phyloP scores from a whole-genome alignment of 495 filamentous ascomycete genomes.

The Oidiodendron maius region DNA sequence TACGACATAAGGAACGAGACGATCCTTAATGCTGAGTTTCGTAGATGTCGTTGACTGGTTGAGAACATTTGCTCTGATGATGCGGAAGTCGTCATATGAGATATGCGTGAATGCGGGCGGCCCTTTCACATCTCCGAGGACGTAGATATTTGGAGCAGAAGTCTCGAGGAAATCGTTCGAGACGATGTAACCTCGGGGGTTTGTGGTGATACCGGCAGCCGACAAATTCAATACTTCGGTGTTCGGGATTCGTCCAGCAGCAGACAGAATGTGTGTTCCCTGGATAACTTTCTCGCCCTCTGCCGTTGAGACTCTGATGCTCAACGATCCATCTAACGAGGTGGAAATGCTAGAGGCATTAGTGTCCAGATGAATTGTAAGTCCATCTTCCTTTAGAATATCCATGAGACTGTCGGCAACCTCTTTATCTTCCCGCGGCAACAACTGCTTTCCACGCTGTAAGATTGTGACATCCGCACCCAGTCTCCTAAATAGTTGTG shows the following conservation, averaged over 20 bases:
- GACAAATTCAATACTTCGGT: slow-evolving; percentile 30
- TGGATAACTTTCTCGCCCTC: slow-evolving; percentile 16
- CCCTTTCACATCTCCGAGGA: slow-evolving; percentile 44
- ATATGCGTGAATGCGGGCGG: slow-evolving; percentile 50
- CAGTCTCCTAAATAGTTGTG: slow-evolving; percentile 41
- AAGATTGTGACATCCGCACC: slow-evolving; percentile 40
- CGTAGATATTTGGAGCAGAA: slow-evolving; percentile 32
- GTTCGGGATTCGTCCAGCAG: slow-evolving; percentile 42
- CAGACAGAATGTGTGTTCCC: slow-evolving; percentile 40
- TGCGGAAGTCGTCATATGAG: slow-evolving; percentile 50
- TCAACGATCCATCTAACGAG: slow-evolving; percentile 4
- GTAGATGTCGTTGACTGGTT: not conserved
- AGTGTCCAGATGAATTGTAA: slow-evolving; percentile 29
- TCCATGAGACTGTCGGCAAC: slow-evolving; percentile 28
- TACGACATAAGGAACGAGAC: slow-evolving; percentile 39
- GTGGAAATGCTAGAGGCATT: slow-evolving; percentile 12
- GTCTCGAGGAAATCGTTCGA: slow-evolving; percentile 36
- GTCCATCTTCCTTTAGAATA: slow-evolving; percentile 36
- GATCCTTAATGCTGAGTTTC: slow-evolving; percentile 14
- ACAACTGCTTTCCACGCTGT: slow-evolving; percentile 33
- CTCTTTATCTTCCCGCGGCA: slow-evolving; percentile 37
- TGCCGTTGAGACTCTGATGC: slow-evolving; percentile 4
- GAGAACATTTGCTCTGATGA: slow-evolving; percentile 36
- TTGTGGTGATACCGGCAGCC: slow-evolving; percentile 28
- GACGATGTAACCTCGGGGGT: slow-evolving; percentile 32